Base-by-base conservation (phyloP, 306 rosid genomes). In the Pachyrhizus erosus region DNA sequence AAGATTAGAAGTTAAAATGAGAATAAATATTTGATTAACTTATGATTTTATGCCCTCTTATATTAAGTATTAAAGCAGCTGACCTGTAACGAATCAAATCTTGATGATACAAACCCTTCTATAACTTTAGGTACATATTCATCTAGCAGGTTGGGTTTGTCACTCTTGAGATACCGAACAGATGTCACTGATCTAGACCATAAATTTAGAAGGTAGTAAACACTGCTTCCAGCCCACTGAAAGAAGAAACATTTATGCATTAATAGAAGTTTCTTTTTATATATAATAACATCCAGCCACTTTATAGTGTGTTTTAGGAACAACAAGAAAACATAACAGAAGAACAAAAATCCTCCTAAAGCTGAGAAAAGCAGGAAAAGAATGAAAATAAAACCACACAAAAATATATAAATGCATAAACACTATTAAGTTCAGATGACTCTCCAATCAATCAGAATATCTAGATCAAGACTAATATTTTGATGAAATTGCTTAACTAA, bases 151-250 rank as follows among this genome's bases (percentile, higher is more conserved):
- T 57, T 64, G 62, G 89, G 89, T 81, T 87, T 87, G 86, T 87
- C 89, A 77, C 87, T 80, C 70, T 84, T 80, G 42, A 87, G 57
- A 77, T 87, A 87, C 46, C 70, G 85, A 49, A 84, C 85, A 33
- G 85, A 83, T 0, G 87, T 66, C 78, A 84, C 89, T 4, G 84
- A 76, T 80, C 73, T 87, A 64, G 87, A 80, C 89, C 87, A 87
- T 43, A 87, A 80, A 84, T 85, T 82, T 65, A 87, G 81, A 71
- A 87, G 89, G 75, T 87, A 84, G 85, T 80, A 84, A 73, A 87
- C 52, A 68, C 89, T 87, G 81, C 89, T 80, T 62, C 89, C 89
- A 80, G 89, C 86, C 89, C 89, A 87, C 89, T 87, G 81, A 79
- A 83, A 80, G 68, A 21, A 43, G 21, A 68, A 75, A 79, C 71